These are phyloP conservation scores for Monascus ruber DNA, from an alignment of 2,329 filamentous ascomycete genomes.

Conservation along the genomic window DNA sequence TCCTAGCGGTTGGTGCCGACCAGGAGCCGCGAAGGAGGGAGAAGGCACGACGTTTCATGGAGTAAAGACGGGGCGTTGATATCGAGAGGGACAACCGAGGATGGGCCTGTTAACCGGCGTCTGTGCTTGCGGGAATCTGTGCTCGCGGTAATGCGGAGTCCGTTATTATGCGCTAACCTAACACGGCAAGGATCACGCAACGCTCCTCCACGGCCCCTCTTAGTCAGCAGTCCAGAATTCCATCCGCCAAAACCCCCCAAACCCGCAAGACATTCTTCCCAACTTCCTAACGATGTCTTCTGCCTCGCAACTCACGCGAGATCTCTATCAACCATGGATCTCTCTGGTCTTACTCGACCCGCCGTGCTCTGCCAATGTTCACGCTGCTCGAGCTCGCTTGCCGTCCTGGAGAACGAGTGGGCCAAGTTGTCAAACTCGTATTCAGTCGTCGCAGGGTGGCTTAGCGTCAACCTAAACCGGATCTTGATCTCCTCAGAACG, in stretches of 20 bases:
- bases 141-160: too few species aligned
- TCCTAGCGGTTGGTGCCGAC: not conserved
- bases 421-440: constrained; percentile 28
- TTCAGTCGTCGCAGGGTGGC: constrained; percentile 24
- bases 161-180: too few species aligned
- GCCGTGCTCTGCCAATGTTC: constrained; percentile 28
- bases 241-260: not conserved
- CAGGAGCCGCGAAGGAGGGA: constrained; percentile 3
- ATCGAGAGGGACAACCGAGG: not conserved
- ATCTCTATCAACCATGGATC: constrained; percentile 17
- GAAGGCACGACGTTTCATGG: constrained; percentile 5
- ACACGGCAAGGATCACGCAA: too few species aligned
- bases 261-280: constrained; percentile 1
- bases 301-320: constrained; percentile 3
- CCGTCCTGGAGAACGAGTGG: constrained; percentile 32
- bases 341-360: constrained; percentile 23
- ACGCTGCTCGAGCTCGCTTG: constrained; percentile 29
- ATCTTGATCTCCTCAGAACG: constrained; percentile 25
- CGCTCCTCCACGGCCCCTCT: not conserved
- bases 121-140: too few species aligned
- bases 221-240: not conserved
- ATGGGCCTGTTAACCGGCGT: too few species aligned
- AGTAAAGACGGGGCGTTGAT: not conserved
- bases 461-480: constrained; percentile 27
- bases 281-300: not conserved